A percentile compares a stretch with the other conserved stretches of the same genome.
These are phyloP conservation scores for Silene conica DNA, from an alignment of 148 eudicot species.

Conservation along the genomic window DNA sequence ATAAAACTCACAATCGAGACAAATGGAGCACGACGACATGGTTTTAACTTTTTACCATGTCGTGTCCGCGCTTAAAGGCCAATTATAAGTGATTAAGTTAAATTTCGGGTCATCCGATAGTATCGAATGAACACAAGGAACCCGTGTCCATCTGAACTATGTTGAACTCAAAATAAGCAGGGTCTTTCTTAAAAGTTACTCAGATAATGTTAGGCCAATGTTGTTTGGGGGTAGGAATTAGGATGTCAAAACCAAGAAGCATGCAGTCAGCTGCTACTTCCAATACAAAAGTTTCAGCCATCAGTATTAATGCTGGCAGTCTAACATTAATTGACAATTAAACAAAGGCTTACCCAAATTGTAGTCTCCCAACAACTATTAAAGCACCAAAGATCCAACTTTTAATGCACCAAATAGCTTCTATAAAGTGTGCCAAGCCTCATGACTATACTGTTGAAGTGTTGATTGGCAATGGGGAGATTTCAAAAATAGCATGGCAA, in stretches of 20 bases:
- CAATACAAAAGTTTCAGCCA: conserved; percentile 6
- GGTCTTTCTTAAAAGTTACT: no score
- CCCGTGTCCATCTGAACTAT: no score
- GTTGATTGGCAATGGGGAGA: background rate
- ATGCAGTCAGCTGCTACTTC: conserved; percentile 1
- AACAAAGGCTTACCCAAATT: background rate
- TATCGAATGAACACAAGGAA: no score
- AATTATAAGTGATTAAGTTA: no score
- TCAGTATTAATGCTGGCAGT: background rate
- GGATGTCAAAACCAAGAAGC: conserved; percentile 6
- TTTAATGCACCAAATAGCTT: conserved; percentile 4
- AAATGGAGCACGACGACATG: no score
- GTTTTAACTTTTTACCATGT: no score
- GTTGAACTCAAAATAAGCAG: no score
- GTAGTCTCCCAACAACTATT: conserved; percentile 11
- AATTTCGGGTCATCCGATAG: no score
- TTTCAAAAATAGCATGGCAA: background rate
- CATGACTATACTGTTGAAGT: background rate
- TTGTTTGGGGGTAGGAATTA: background rate
- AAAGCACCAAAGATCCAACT: conserved; percentile 15
- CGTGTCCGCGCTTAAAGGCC: no score
- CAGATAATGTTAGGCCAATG: no score
- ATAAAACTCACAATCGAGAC: no score
- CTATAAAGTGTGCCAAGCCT: background rate
- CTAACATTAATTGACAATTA: background rate